Percentiles rank a stretch among this genome's conserved stretches.
phyloP scores from a whole-genome alignment of 1,139 yeast genomes.

The Nadsonia commutata region DNA sequence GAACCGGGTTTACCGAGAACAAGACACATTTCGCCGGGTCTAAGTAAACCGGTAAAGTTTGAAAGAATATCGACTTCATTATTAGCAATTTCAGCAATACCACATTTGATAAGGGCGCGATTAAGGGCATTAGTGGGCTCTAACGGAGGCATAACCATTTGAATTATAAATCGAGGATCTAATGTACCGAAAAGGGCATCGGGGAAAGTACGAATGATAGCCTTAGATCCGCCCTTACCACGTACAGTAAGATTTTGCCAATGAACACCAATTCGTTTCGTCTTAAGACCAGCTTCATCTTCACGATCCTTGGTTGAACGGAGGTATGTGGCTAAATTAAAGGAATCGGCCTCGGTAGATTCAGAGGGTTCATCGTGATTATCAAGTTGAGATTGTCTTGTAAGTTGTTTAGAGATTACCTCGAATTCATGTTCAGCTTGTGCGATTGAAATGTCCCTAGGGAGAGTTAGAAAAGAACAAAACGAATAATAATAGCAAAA shows the following conservation, averaged over 20 bases:
- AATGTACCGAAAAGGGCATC: not conserved
- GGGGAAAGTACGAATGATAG: not conserved
- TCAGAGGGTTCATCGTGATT: not conserved
- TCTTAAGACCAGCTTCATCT: not conserved
- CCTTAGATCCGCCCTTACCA: not conserved
- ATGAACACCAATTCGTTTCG: not conserved
- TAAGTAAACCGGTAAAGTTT: conserved; percentile 22
- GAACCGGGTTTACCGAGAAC: conserved; percentile 58
- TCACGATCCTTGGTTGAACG: not conserved
- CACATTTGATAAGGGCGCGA: not conserved
- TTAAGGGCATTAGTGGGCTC: not conserved
- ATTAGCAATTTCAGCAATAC: not conserved
- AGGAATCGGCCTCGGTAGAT: not conserved
- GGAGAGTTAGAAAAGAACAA: not conserved
- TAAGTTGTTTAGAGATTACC: not conserved
- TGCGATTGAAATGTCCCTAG: not conserved
- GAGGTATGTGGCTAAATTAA: not conserved
- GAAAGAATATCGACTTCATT: not conserved
- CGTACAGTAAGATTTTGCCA: not conserved
- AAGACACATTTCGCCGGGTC: conserved; percentile 44
- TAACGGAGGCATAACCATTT: not conserved
- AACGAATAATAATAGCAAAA: no score
- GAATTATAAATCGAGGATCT: not conserved
- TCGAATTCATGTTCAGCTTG: not conserved
- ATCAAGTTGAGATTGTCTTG: not conserved